Base-by-base conservation (phyloP, 2,329 filamentous ascomycete species). In the Xylaria sp. region DNA sequence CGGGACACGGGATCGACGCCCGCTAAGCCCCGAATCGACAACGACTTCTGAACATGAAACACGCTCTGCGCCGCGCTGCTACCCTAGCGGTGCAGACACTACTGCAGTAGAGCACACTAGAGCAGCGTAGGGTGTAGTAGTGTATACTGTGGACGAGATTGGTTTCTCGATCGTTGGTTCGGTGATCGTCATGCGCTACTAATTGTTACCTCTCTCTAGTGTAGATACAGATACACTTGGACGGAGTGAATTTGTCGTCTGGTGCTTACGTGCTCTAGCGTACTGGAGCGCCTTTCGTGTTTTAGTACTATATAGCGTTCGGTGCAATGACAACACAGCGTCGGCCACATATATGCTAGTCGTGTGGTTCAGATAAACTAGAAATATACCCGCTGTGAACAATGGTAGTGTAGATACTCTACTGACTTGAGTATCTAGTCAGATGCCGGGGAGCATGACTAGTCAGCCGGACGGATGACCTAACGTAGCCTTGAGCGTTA, bases 1-100 rank as follows among this genome's bases (percentile, higher is more conserved):
- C 57, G 67, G 67, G 69, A 69, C 46, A 55, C 70, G 67, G 62
- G 72, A 73, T 73, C 72, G 66, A 59, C 72, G 28, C 48, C 64
- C 70, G 51, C 69, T 71, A 69, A 58, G 54, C 69, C 72, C 68
- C 57, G 66, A 66, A 64, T 70, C 68, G 69, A 70, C 67, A 68
- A 64, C 63, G 61, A 34, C 68, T 63, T 46, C 60, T 55, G 66
- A 75, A 76, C 72, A 71, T 77, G 76, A 77, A 77, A 77, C 76
- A 75, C 75, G 73, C 74, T 74, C 73, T 72, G 66, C 63, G 65
- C 67, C 74, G 71, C 74, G 66, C 73, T 69, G 67, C 73, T 70
- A 73, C 74, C 64, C 72, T 70, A 62, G 63, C 46, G 59, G 59
- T 61, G 67, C 54, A 65, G 34, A 23, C 48, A 28, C 59, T 60